Conservation (phyloP, 1,139 yeast species). For the Protomyces macrosporus region DNA sequence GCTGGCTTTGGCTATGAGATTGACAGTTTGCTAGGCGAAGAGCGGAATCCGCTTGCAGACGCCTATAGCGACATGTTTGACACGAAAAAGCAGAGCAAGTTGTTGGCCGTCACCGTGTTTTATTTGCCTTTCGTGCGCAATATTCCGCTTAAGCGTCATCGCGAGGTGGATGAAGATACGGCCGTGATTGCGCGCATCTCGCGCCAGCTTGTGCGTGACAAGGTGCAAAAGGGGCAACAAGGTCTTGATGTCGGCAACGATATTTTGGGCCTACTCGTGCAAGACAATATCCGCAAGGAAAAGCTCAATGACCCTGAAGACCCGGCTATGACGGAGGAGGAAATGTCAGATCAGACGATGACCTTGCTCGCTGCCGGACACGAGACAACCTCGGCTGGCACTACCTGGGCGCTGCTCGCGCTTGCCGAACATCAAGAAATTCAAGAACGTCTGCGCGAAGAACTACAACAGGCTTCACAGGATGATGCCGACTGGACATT, state of each 20-base stretch:
- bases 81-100: slow-evolving; percentile 3
- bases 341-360: slow-evolving; percentile 28
- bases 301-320: slow-evolving; percentile 28
- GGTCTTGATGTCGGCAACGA: slow-evolving; percentile 25
- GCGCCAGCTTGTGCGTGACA: not conserved
- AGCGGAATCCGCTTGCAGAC: slow-evolving; percentile 24
- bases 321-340: slow-evolving; percentile 28
- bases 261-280: slow-evolving; percentile 28
- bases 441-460: slow-evolving; percentile 29
- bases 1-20: slow-evolving; percentile 31
- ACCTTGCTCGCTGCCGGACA: slow-evolving; percentile 32
- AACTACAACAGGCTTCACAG: slow-evolving; percentile 27
- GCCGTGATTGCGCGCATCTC: not conserved
- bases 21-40: slow-evolving; percentile 10
- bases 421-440: slow-evolving; percentile 27
- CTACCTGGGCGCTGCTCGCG: slow-evolving; percentile 28
- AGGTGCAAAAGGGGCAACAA: not conserved
- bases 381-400: slow-evolving; percentile 31
- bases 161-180: slow-evolving; percentile 12
- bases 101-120: slow-evolving; percentile 7
- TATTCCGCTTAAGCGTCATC: slow-evolving; percentile 16
- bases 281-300: slow-evolving; percentile 28
- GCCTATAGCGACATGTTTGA: slow-evolving; percentile 27
- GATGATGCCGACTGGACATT: slow-evolving; percentile 11
- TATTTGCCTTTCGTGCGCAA: slow-evolving; percentile 12